Base-by-base conservation (phyloP, 768 basidiomycete genomes). In the Tylopilus vinaceipallidus region DNA sequence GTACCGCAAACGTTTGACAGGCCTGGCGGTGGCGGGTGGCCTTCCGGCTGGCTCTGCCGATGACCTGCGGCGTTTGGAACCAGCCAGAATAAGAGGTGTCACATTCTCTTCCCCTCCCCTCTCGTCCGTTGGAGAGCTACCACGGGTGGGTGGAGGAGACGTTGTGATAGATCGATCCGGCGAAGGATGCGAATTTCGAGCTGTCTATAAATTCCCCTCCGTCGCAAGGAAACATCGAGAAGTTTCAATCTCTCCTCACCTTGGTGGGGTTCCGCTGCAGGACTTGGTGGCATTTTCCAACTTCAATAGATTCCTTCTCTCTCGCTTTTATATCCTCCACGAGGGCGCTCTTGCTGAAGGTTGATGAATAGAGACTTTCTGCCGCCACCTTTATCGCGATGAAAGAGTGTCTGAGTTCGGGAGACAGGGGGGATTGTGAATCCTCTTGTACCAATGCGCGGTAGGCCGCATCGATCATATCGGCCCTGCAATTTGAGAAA, bases 351-450 rank as follows among this genome's bases (percentile, higher is more conserved):
- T 65, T 61, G 0, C 44, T 43, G 13, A 65, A 56, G 13, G 55
- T 56, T 1, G 67, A 58, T 0, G 57, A 52, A 48, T 70, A 75
- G 1, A 75, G 54, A 0, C 51, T 54, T 16, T 68, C 62, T n/a
- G 68, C 71, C 2, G 13, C 49, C 0, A 51, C 54, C 45, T 68
- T 73, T 51, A 76, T 63, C 4, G 49, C 34, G 4, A 61, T 33
- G 14, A 73, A 72, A 9, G 69, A 57, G 0, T 63, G 52, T 0
- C 54, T 55, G 1, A 67, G n/a, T 2, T 54, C 32, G 3, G 60
- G 39, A 6, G 53, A 19, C 1, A 72, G 45, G 3, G 11, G 2
- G 3, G 46, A 35, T 0, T 33, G 20, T 1, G 53, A 44, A 33
- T 65, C 58, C 10, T 62, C 58, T 24, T 67, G 42, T 1, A 69